Percentiles rank a stretch among this genome's conserved stretches.
These are phyloP conservation scores for Pichiaceae sp. DNA, from an alignment of 1,139 yeast genomes.

Conservation along the genomic window DNA sequence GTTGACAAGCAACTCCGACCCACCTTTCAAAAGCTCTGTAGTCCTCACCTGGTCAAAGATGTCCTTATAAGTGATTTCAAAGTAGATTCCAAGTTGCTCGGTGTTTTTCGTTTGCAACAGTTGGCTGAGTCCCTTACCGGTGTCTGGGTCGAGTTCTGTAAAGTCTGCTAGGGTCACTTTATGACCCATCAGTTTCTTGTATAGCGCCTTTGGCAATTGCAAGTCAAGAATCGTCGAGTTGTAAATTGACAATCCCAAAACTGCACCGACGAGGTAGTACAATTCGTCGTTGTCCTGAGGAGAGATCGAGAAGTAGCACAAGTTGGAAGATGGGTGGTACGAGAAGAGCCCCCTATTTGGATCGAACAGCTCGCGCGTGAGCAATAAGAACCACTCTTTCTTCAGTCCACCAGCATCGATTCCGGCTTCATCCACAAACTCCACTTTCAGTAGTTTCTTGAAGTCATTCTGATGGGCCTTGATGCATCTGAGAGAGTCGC, in stretches of 20 bases:
- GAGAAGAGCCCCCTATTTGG: constrained; percentile 56
- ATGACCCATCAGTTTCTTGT: constrained; percentile 55
- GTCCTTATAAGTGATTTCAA: constrained; percentile 36
- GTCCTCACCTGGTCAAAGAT: constrained; percentile 31
- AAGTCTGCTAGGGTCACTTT: constrained; percentile 57
- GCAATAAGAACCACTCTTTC: constrained; percentile 83
- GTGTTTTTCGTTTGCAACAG: constrained; percentile 35
- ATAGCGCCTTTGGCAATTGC: constrained; percentile 66
- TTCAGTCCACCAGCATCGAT: constrained; percentile 91
- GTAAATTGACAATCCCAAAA: constrained; percentile 82
- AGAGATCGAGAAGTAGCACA: constrained; percentile 63
- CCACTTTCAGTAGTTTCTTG: constrained; percentile 68
- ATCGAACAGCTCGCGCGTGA: constrained; percentile 62
- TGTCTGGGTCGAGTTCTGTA: constrained; percentile 54
- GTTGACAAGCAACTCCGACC: constrained; percentile 46
- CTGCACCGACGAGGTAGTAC: constrained; percentile 75
- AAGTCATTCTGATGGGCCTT: constrained; percentile 51
- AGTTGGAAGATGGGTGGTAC: constrained; percentile 59
- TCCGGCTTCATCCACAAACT: constrained; percentile 82
- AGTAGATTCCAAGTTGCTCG: constrained; percentile 38
- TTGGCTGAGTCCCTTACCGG: constrained; percentile 49
- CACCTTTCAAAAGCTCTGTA: constrained; percentile 48
- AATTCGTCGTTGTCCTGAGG: constrained; percentile 39
- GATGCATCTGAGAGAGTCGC: constrained; percentile 69
- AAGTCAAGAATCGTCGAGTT: constrained; percentile 82